Conservation (phyloP, 2,329 filamentous ascomycete species). For the Monosporascus sp. region DNA sequence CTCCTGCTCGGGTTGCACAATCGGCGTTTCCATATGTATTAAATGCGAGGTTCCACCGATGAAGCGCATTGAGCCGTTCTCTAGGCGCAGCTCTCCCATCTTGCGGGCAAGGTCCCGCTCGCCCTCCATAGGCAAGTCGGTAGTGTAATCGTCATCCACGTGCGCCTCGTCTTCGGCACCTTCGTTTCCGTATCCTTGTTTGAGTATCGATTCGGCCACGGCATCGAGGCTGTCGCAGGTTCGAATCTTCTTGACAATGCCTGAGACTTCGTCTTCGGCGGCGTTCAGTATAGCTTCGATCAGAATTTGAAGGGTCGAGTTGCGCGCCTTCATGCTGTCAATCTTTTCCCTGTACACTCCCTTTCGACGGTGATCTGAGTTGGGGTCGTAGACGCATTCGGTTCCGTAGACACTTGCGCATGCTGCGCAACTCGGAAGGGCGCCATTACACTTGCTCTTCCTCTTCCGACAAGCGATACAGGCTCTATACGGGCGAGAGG, state of each 20-base stretch:
- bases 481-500: slow-evolving; percentile 33
- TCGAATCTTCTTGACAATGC: slow-evolving; percentile 78
- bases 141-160: slow-evolving; percentile 34
- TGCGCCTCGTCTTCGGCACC: slow-evolving; percentile 34
- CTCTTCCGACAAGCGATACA: slow-evolving; percentile 74
- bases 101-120: slow-evolving; percentile 84
- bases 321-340: slow-evolving; percentile 79
- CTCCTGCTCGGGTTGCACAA: slow-evolving; percentile 35
- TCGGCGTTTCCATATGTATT: slow-evolving; percentile 64
- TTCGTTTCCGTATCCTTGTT: slow-evolving; percentile 30
- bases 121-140: slow-evolving; percentile 40
- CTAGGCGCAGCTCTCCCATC: slow-evolving; percentile 85
- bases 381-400: slow-evolving; percentile 90
- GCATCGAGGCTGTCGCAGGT: slow-evolving; percentile 67
- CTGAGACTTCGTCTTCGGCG: slow-evolving; percentile 76
- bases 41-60: slow-evolving; percentile 93
- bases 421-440: slow-evolving; percentile 86
- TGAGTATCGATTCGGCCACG: slow-evolving; percentile 49
- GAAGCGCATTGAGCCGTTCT: slow-evolving; percentile 83
- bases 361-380: slow-evolving; percentile 91
- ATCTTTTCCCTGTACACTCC: slow-evolving; percentile 94
- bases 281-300: slow-evolving; percentile 91
- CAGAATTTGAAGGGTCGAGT: slow-evolving; percentile 84
- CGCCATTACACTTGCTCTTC: slow-evolving; percentile 89
- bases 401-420: slow-evolving; percentile 90